Conservation (phyloP, 768 basidiomycete genomes). For the Cubamyces sp. region DNA sequence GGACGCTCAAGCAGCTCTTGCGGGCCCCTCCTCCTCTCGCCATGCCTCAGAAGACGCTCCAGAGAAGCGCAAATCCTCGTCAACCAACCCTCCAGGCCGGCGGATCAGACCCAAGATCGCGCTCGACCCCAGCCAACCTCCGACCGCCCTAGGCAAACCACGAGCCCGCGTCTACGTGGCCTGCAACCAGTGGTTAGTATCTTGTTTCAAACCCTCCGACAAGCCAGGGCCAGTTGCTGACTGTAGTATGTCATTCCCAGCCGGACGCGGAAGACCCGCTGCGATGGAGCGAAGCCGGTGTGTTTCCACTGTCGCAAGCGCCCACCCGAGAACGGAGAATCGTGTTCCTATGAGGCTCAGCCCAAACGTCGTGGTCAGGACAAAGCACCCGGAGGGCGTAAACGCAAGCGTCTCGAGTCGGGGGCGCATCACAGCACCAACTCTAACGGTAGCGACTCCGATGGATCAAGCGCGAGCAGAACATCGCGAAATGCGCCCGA, state of each 20-base stretch:
- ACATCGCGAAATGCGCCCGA: conserved; percentile 52
- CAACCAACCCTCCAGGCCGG: conserved; percentile 1
- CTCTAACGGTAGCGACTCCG: neutral
- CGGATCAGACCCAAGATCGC: conserved; percentile 50
- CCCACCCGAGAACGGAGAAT: conserved; percentile 12
- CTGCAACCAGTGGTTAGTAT: conserved; percentile 71
- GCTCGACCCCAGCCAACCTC: conserved; percentile 74
- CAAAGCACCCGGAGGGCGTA: conserved; percentile 12
- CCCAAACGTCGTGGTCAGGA: conserved; percentile 20
- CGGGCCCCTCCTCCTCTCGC: neutral
- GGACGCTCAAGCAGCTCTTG: neutral
- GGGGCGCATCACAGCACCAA: neutral
- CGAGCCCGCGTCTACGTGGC: conserved; percentile 78
- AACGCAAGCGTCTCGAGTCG: neutral
- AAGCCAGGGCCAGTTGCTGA: conserved; percentile 42
- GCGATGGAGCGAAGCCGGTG: conserved; percentile 20
- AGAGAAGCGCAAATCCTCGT: neutral
- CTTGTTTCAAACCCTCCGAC: neutral
- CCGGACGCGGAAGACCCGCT: conserved; percentile 16
- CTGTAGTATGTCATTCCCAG: conserved; percentile 44
- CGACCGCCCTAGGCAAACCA: conserved; percentile 78
- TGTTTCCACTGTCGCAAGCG: conserved; percentile 21
- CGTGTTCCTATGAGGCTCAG: conserved; percentile 14
- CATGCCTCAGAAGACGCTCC: neutral
- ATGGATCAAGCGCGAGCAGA: conserved; percentile 50